Evolutionary conservation across 371 early-diverging fungal species (phyloP), one percentile per base, ranked within the genome.

Genomic region (Basidiobolus meristosporus): DNA sequence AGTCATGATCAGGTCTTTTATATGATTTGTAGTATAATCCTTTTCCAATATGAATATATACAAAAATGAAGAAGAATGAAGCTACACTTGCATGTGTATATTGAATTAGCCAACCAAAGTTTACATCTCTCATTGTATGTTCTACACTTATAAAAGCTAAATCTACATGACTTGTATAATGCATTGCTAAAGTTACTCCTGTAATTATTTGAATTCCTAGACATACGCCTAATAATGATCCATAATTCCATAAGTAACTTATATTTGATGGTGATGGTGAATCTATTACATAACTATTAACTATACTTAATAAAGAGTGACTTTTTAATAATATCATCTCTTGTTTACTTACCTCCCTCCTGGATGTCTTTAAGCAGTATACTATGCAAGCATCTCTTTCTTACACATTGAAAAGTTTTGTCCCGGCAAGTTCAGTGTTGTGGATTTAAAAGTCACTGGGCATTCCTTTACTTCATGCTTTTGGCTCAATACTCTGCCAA

Each of bases 21-120:
- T 65, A 69, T 37, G 62, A 64, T 45, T 69, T 69, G 63, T 68
- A 69, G 57, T 59, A 70, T 53, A 70, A 41, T 34, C 56, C 70
- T 57, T 59, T 61, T 52, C 50, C 72, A 41, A 70, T n/a, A n/a
- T n/a, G n/a, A n/a, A n/a, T 40, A 62, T 68, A 71, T 41, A 68
- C 60, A 47, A 44, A 57, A 17, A 65, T 70, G 59, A 70, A 68
- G 42, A 70, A 71, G 35, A 66, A 66, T 52, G 56, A 59, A 40
- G 70, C 72, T 41, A 62, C 62, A 65, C 70, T 71, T 41, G 67
- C 58, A 56, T 72, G 70, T 35, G 60, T 44, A 63, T 63, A 70
- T 57, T 70, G 48, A 44, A 66, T 57, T 53, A 68, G 56, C 51
- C 61, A 72, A 48, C 70, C 70, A 55, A 69, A 63, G 41, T 65